These are phyloP conservation scores for Aspergillus luchuensis DNA, from an alignment of 2,329 filamentous ascomycete genomes.

Conservation along the genomic window DNA sequence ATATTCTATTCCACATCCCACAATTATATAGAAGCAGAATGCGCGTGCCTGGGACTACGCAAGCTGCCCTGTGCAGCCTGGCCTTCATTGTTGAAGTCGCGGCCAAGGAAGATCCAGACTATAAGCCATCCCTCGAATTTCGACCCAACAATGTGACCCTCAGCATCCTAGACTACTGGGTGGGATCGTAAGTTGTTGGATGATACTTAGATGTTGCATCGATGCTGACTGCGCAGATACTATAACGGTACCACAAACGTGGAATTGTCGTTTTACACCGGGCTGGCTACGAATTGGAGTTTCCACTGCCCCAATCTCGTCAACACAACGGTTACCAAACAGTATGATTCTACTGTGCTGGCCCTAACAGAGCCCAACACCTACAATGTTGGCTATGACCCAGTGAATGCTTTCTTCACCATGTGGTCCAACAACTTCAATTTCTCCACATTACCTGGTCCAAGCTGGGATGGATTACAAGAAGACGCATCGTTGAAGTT, in stretches of 20 bases:
- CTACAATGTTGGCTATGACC: not conserved
- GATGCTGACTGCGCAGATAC: not conserved
- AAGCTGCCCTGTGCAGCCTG: not conserved
- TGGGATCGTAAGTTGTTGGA: conserved; percentile 6
- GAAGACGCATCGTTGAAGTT: not conserved
- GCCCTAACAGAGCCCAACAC: not conserved
- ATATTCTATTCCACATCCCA: not conserved
- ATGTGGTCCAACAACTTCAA: not conserved
- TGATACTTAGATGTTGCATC: not conserved
- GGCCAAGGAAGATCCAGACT: conserved; percentile 5
- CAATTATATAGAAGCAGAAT: not conserved
- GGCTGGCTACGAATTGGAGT: not conserved
- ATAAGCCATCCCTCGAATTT: conserved; percentile 2
- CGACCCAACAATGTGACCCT: conserved; percentile 16
- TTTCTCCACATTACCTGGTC: not conserved
- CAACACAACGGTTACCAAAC: not conserved
- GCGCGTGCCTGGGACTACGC: not conserved
- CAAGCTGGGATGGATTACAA: no score
- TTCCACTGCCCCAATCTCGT: not conserved
- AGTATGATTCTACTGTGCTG: not conserved
- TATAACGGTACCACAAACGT: conserved; percentile 6
- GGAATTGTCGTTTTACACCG: not conserved
- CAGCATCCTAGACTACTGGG: conserved; percentile 13
- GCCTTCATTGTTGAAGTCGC: not conserved
- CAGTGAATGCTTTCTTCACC: not conserved